A percentile compares a stretch with the other conserved stretches of the same genome.
Evolutionary conservation across 257 asterid genomes (phyloP).

Genomic region (Nicotiana tabacum): DNA sequence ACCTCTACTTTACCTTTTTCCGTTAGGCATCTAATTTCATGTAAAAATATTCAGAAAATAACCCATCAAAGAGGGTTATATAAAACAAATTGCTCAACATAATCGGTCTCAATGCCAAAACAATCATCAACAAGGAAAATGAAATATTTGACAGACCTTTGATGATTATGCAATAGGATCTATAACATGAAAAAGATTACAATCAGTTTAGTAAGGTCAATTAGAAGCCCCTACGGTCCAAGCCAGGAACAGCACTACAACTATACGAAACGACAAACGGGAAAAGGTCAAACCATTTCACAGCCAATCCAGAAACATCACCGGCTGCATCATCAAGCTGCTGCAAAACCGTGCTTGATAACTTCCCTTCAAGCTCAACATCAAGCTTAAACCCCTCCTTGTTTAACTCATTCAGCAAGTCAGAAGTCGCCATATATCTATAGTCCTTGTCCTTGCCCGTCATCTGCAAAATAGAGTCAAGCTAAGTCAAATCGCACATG

Average conservation of each 20-base stretch:
- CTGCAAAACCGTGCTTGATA: slow-evolving; percentile 75
- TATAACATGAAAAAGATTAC: not conserved
- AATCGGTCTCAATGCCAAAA: not conserved
- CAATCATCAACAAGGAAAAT: not conserved
- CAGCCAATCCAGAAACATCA: slow-evolving; percentile 98
- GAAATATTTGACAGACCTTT: not conserved
- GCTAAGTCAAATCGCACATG: not conserved
- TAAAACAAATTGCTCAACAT: not conserved
- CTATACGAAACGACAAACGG: not conserved
- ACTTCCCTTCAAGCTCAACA: slow-evolving; percentile 70
- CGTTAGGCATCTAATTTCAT: not conserved
- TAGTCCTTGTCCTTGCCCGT: slow-evolving; percentile 97
- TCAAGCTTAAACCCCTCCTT: slow-evolving; percentile 87
- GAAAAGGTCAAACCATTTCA: slow-evolving; percentile 64
- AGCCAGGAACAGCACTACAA: not conserved
- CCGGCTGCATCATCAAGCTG: slow-evolving; percentile 99
- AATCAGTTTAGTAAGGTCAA: not conserved
- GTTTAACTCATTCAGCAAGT: slow-evolving; percentile 87
- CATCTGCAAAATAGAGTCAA: slow-evolving; percentile 53
- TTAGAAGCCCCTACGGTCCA: not conserved
- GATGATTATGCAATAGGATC: not conserved
- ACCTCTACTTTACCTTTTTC: not conserved
- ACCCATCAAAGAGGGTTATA: not conserved
- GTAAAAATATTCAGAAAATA: not conserved
- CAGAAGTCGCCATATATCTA: slow-evolving; percentile 99